Base-by-base conservation (phyloP, 768 basidiomycete species). In the Podaxis sp. region DNA sequence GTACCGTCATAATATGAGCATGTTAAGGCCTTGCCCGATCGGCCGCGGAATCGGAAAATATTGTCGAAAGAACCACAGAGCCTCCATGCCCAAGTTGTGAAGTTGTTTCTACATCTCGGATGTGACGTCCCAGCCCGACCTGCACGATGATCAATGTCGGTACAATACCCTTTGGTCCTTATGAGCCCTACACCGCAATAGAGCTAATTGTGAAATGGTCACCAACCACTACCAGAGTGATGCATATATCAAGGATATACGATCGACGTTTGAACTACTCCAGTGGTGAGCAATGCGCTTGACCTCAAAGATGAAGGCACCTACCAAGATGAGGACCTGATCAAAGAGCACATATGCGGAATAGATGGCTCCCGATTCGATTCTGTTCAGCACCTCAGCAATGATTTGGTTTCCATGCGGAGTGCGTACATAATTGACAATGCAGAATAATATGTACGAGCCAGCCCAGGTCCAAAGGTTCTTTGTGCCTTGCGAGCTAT, bases 351-450 rank as follows among this genome's bases (percentile, higher is more conserved):
- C 15, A 24, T 59, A 59, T 7, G 73, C 12, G 0, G 76, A 75
- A 63, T 79, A 79, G 15, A 79, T 66, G 2, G 73, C 56, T 0
- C 79, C 78, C 0, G 77, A 77, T 70, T 78, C 77, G 38, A 78
- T 68, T 22, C 78, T 79, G 51, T 24, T 17, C 10, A 54, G 15
- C 3, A 22, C 20, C 41, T 44, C n/a, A 44, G 41, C n/a, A 28
- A 28, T 4, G 28, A 44, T 17, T 15, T 4, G 15, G n/a, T n/a
- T 7, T 6, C n/a, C 6, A n/a, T 17, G n/a, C 5, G n/a, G 5
- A 8, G n/a, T 36, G 66, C 75, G 38, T 49, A 80, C 79, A 78
- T 66, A n/a, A 78, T 74, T 5, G 73, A 67, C 30, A 77, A 71
- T 2, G 74, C 72, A n/a, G 71, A 70, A 58, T 71, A 72, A 36